phyloP scores from a whole-genome alignment of 371 early-diverging fungal species.

The Circinella umbellata region DNA sequence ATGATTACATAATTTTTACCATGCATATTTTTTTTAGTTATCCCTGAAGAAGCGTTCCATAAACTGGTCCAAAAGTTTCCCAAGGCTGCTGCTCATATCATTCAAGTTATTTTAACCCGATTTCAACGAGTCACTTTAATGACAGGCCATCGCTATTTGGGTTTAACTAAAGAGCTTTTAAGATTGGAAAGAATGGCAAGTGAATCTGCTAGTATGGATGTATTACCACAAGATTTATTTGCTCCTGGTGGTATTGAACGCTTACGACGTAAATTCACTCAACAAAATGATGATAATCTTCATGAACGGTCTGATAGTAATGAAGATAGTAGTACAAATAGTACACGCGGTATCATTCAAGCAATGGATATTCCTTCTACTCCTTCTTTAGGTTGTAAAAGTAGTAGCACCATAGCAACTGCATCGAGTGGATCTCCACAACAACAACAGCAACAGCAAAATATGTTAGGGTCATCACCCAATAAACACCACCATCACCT shows the following conservation, averaged over 20 bases:
- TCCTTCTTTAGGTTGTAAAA: conserved; percentile 22
- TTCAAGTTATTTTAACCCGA: conserved; percentile 93
- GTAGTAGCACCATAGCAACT: conserved; percentile 1
- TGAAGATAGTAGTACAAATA: conserved; percentile 14
- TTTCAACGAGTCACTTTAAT: conserved; percentile 95
- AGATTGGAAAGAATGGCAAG: conserved; percentile 79
- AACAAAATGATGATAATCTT: conserved; percentile 23
- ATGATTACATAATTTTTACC: not conserved
- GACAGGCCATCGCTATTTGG: conserved; percentile 91
- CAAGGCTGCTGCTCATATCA: conserved; percentile 92
- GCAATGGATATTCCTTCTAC: conserved; percentile 48
- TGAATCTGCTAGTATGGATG: conserved; percentile 64
- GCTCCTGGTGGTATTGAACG: conserved; percentile 70
- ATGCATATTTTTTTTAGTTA: conserved; percentile 50
- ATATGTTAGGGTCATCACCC: conserved; percentile 11
- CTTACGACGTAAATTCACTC: conserved; percentile 60
- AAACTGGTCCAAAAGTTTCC: conserved; percentile 90
- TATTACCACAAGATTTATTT: conserved; percentile 67
- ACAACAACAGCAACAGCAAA: conserved; percentile 1
- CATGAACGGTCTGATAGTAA: conserved; percentile 11
- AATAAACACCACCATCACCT: conserved; percentile 22
- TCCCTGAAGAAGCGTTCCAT: conserved; percentile 94
- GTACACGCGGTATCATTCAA: conserved; percentile 32
- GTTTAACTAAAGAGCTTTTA: conserved; percentile 87
- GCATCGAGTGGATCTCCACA: not conserved